Base-by-base conservation (phyloP, 139 green algal species). In the Spirogloea muscicola region DNA sequence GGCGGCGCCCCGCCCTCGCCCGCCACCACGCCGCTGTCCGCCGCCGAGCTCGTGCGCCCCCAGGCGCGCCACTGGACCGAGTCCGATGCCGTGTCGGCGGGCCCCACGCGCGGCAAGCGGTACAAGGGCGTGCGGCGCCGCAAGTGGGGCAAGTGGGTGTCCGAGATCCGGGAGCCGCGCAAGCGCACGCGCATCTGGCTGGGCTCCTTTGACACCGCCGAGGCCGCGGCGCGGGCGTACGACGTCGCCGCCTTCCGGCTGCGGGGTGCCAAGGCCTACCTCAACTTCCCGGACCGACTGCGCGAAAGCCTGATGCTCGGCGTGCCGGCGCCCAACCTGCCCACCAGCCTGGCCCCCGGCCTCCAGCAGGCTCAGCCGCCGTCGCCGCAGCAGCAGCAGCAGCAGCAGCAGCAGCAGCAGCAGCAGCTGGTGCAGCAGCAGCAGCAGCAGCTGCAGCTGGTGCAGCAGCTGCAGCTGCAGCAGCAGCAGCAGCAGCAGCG, bases 121-220 rank as follows among this genome's bases (percentile, higher is more conserved):
- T 75, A 75, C 55, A 75, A 51, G 29, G 66, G 66, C 49, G 66
- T 75, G 66, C 48, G 66, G 7, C 52, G 25, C 48, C 66, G 66
- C 36, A 25, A 25, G 29, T n/a, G 29, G 55, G 39, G 39, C 34
- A 84, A 76, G 67, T 85, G 86, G 90, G 93, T 93, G 5, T 93
- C 94, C 9, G 94, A 98, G 83, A 97, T 98, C 49, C 72, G 93
- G 10, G 94, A 98, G 73, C 91, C 92, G 1, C 96, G 85, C 6
- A 82, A 91, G 1, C 89, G 93, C 0, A 85, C 88, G 33, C 7
- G 83, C 46, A 33, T 75, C 76, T 97, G 93, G 93, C 87, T 97
- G 18, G 93, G 93, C 58, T 97, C 93, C 1, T 97, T 96, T 72
- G 90, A 97, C 80, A 94, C 91, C 5, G 89, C 92, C n/a, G 93